These are phyloP conservation scores for Ceratobasidium sp. DNA, from an alignment of 1,284 basidiomycete species.

Conservation along the genomic window DNA sequence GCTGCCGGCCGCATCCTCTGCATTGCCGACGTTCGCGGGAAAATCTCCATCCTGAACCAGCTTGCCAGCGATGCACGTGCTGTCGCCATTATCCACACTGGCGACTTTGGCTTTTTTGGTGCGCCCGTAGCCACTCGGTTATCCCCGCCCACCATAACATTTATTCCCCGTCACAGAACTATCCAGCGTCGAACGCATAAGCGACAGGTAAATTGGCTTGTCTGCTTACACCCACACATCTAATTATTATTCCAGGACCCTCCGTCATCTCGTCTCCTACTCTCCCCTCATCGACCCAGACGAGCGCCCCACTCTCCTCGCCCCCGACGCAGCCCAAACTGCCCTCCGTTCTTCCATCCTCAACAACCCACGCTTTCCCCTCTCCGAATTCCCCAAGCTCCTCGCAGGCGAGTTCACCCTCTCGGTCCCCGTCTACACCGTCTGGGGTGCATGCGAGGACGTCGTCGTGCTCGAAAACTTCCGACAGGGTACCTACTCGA, in stretches of 20 bases:
- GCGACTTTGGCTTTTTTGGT: conserved; percentile 99
- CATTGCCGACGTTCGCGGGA: conserved; percentile 94
- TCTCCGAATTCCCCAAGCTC: conserved; percentile 95
- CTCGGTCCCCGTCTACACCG: conserved; percentile 92
- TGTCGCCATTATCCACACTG: conserved; percentile 96
- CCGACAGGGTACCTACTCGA: conserved; percentile 80
- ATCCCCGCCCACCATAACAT: background rate
- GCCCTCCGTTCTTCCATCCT: conserved; percentile 70
- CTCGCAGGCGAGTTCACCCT: conserved; percentile 89
- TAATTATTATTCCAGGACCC: conserved; percentile 61
- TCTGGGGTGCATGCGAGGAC: conserved; percentile 98
- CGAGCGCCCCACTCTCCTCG: conserved; percentile 83
- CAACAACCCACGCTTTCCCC: conserved; percentile 65
- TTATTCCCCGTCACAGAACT: conserved; percentile 63
- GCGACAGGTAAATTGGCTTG: conserved; percentile 69
- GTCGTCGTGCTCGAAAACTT: conserved; percentile 93
- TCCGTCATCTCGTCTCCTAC: conserved; percentile 96
- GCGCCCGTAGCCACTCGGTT: conserved; percentile 51
- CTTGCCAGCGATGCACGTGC: conserved; percentile 89
- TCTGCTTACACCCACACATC: conserved; percentile 4
- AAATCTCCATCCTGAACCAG: conserved; percentile 87
- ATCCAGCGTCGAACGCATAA: conserved; percentile 86
- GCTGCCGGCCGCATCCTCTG: conserved; percentile 91
- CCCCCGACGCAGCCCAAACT: conserved; percentile 63
- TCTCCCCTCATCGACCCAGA: conserved; percentile 91